Evolutionary conservation across 2,329 filamentous ascomycete species (phyloP), one percentile per base, ranked within the genome.

Genomic region (Pseudogymnoascus verrucosus): DNA sequence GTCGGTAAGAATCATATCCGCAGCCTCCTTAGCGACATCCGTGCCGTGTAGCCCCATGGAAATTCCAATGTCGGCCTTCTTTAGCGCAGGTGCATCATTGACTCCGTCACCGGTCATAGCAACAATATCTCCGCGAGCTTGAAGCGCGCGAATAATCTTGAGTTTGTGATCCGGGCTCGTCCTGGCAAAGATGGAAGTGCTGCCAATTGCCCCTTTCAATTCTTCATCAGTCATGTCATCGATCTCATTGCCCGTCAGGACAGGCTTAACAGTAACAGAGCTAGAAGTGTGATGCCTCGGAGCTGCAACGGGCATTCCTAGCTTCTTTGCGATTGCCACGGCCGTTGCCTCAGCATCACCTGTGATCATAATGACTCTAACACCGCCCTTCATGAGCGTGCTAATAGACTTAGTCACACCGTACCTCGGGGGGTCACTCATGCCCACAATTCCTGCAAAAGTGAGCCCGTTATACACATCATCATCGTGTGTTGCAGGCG

Each of bases 71-170:
- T 99, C 95, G 5, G 95, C 95, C 77, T 91, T 96, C 78, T 99
- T 99, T 69, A 99, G 78, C 4, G 95, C 95, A 3, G 95, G 95
- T 1, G 95, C 95, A 77, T 99, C 95, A 70, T 99, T 99, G 65
- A 99, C 96, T 60, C 95, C 95, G 71, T 99, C 95, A 5, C 95
- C 95, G 11, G 95, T 99, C 95, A 99, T 99, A 64, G 95, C 96
- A 54, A 99, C 95, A 62, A 99, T 96, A 75, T 98, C 93, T 31
- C 93, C 93, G 39, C 93, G 89, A 64, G 90, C 86, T 76, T 99
- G 95, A 26, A 99, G 84, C 0, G 95, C 95, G 63, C 85, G 83
- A 66, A 99, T 89, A 71, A 99, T 99, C 76, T 96, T 98, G 80
- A 99, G 85, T 78, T 99, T 99, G 78, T 99, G 95, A 67, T 99